phyloP scores from a whole-genome alignment of 1,284 basidiomycete species.

The Chondrostereum purpureum region DNA sequence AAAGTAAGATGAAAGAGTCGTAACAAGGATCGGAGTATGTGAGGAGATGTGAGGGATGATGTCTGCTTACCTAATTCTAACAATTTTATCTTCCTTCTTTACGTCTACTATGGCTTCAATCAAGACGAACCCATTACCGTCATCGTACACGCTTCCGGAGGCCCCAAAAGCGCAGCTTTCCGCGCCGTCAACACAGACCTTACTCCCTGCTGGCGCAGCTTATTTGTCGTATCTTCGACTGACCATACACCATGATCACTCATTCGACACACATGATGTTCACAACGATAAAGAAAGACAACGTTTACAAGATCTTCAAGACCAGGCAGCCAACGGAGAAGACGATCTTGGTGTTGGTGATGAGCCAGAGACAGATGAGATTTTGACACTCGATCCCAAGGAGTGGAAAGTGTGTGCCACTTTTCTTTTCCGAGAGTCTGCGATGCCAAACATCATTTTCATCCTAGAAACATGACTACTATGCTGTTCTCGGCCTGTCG shows the following conservation, averaged over 20 bases:
- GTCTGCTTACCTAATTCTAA: conserved; percentile 1
- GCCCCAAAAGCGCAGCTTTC: conserved; percentile 9
- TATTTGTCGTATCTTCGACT: conserved; percentile 79
- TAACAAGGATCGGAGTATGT: no score
- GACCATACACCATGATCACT: conserved; percentile 66
- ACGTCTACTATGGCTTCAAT: conserved; percentile 13
- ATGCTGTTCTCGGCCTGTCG: conserved; percentile 92
- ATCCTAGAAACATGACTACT: conserved; percentile 94
- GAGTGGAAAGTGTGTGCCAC: conserved; percentile 85
- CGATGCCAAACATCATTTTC: neutral
- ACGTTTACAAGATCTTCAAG: conserved; percentile 47
- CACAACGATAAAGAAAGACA: conserved; percentile 48
- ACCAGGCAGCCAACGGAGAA: conserved; percentile 51
- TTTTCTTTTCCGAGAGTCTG: neutral
- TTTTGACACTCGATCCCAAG: conserved; percentile 84
- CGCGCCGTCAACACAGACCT: conserved; percentile 14
- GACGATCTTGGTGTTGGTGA: conserved; percentile 93
- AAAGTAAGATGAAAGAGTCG: no score
- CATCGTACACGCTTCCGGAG: conserved; percentile 12
- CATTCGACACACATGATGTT: conserved; percentile 78
- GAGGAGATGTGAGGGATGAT: neutral
- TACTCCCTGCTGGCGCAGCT: conserved; percentile 81
- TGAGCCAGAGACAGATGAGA: conserved; percentile 75
- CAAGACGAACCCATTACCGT: conserved; percentile 12
- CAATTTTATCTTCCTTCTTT: conserved; percentile 9